Evolutionary conservation across 495 filamentous ascomycete genomes (phyloP).

Genomic region (Barbatosphaeria neglecta): DNA sequence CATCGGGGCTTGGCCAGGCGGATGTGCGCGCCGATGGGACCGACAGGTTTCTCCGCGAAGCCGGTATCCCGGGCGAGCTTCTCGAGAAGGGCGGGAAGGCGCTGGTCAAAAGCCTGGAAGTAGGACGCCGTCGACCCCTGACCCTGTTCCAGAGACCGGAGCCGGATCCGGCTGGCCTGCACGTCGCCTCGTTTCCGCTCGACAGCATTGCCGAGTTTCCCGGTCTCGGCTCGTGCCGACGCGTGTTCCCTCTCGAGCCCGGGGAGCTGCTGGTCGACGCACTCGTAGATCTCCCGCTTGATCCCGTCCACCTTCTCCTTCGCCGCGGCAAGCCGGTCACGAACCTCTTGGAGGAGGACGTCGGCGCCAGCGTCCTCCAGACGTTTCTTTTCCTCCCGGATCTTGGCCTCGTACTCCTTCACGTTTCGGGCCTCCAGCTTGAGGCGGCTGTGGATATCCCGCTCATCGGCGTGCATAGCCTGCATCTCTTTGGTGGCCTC

Average conservation of each 20-base stretch:
- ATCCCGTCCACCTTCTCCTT: conserved; percentile 34
- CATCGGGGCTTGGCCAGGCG: conserved; percentile 68
- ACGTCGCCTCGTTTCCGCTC: conserved; percentile 34
- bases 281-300: conserved; percentile 22
- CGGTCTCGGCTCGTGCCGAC: conserved; percentile 30
- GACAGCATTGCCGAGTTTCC: conserved; percentile 20
- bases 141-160: conserved; percentile 17
- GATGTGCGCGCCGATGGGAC: conserved; percentile 70
- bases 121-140: conserved; percentile 9
- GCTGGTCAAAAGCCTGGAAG: conserved; percentile 43
- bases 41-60: conserved; percentile 64
- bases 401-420: conserved; percentile 22
- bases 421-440: conserved; percentile 21
- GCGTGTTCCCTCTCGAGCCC: conserved; percentile 19
- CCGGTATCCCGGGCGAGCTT: conserved; percentile 53
- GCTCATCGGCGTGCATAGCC: conserved; percentile 31
- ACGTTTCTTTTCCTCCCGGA: conserved; percentile 28
- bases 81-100: conserved; percentile 50
- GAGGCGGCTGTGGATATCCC: conserved; percentile 30
- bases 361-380: conserved; percentile 46
- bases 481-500: conserved; percentile 14
- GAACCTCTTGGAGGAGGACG: conserved; percentile 21
- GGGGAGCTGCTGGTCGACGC: conserved; percentile 16
- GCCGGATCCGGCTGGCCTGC: conserved; percentile 31
- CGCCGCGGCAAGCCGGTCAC: conserved; percentile 34